These are phyloP conservation scores for Penicillium salamii DNA, from an alignment of 495 filamentous ascomycete genomes.

Conservation along the genomic window DNA sequence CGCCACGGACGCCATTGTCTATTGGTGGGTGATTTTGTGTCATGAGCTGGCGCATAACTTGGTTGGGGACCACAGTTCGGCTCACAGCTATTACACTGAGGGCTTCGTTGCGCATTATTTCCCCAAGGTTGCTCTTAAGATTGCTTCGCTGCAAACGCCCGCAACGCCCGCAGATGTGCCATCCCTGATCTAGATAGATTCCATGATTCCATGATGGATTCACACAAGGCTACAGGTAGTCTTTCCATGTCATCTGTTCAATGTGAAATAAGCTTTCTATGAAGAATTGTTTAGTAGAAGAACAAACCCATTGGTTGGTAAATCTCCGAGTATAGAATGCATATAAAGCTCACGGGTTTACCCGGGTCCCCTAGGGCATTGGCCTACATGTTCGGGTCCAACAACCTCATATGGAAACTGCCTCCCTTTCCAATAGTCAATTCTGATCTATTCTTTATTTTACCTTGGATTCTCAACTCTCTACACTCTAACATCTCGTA, in stretches of 20 bases:
- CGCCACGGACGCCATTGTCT: conserved; percentile 65
- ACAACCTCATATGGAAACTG: not conserved
- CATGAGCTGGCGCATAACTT: conserved; percentile 96
- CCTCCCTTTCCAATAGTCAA: too few species aligned
- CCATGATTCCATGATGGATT: conserved; percentile 10
- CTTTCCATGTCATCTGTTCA: too few species aligned
- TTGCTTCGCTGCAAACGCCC: conserved; percentile 19
- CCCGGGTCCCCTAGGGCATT: too few species aligned
- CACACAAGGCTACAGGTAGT: conserved; percentile 1
- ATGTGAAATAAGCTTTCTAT: too few species aligned
- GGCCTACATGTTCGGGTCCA: too few species aligned
- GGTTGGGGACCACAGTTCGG: conserved; percentile 70
- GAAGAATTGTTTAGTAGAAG: too few species aligned
- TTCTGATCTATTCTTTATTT: too few species aligned
- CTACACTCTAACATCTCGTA: too few species aligned
- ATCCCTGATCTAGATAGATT: not conserved
- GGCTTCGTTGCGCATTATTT: conserved; percentile 53
- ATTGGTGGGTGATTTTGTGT: conserved; percentile 90
- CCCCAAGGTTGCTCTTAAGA: conserved; percentile 43
- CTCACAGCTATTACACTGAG: conserved; percentile 79
- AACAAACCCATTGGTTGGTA: too few species aligned
- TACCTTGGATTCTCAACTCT: too few species aligned
- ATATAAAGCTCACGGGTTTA: too few species aligned
- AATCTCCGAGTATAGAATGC: too few species aligned
- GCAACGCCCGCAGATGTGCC: not conserved